Evolutionary conservation across 2,329 filamentous ascomycete genomes (phyloP).

Genomic region (Plenodomus tracheiphilus): DNA sequence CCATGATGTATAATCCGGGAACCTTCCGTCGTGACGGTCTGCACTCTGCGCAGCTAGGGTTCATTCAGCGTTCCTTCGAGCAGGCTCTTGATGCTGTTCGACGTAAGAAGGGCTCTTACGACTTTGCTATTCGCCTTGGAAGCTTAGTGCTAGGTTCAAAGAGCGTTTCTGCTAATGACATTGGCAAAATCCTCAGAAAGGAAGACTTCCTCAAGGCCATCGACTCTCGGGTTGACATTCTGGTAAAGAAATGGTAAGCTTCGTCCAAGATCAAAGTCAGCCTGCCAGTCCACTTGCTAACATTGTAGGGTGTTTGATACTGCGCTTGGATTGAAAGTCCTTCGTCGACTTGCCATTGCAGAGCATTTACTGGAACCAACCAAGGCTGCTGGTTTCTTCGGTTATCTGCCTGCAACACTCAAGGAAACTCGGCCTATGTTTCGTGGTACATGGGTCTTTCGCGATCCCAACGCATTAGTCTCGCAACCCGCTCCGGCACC

Average conservation of each 20-base stretch:
- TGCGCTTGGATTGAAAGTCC: conserved; percentile 23
- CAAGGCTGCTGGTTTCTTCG: conserved; percentile 21
- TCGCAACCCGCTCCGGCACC: conserved; percentile 1
- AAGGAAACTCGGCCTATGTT: conserved; percentile 25
- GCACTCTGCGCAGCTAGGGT: conserved; percentile 11
- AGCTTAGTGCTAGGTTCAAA: conserved; percentile 25
- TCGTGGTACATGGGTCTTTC: conserved; percentile 35
- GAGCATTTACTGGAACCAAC: conserved; percentile 28
- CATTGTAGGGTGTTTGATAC: conserved; percentile 22
- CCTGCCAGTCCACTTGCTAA: conserved; percentile 6
- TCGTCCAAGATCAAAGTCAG: background rate
- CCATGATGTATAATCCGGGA: conserved; percentile 24
- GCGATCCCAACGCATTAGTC: conserved; percentile 22
- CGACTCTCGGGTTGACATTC: conserved; percentile 9
- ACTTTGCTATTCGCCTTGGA: conserved; percentile 33
- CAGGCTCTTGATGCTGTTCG: conserved; percentile 24
- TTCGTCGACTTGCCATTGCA: conserved; percentile 19
- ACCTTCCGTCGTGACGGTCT: conserved; percentile 22
- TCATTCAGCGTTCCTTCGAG: conserved; percentile 22
- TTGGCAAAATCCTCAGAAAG: conserved; percentile 18
- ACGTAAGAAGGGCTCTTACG: conserved; percentile 29
- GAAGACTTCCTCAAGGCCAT: conserved; percentile 20
- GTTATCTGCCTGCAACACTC: conserved; percentile 17
- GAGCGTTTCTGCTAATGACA: conserved; percentile 8
- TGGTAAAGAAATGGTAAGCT: conserved; percentile 30